Evolutionary conservation across 176 grass and related monocot genomes (phyloP), one percentile per base, ranked within the genome.

Genomic region (Metroxylon sagu): DNA sequence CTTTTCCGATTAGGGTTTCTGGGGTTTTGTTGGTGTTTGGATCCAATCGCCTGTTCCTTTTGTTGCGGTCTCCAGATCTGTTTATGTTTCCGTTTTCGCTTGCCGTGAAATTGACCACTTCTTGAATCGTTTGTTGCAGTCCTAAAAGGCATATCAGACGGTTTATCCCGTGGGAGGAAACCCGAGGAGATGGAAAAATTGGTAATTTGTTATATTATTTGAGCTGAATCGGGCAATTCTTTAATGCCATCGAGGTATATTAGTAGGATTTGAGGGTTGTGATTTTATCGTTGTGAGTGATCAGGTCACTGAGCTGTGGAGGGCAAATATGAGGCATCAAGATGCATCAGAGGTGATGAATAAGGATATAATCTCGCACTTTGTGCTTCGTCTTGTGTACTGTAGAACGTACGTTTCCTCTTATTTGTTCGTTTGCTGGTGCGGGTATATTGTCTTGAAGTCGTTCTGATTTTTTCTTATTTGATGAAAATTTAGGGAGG

Each of bases 341-440:
- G 87, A 97, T 88, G 74, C 87, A 58, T 68, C 76, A 21, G 84
- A 85, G 74, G 83, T 69, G 69, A 60, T 83, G 69, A 91, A 90
- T 58, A 97, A 91, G 80, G 92, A 97, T 64, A 85, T 97, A 64
- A 91, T 88, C 72, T 97, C 93, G 4, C 93, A 97, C 73, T 90
- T 88, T 55, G 93, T 87, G 19, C 93, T 97, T 53, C 87, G 93
- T 60, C 93, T 91, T 54, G 93, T 97, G n/a, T 97, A 97, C 48
- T 97, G 93, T 78, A 85, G 93, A 85, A 87, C 87, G 93, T 97
- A 83, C 21, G 86, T 54, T 72, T 78, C 26, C 55, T 14, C 18
- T 26, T 50, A 14, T 49, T 76, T 76, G 39, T 50, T 3, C 35
- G 14, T 64, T 60, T 68, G 19, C 21, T 43, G 2, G 8, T 12